A percentile compares a stretch with the other conserved stretches of the same genome.
phyloP scores from a whole-genome alignment of 164 flowering plant species.

The Kalanchoe fedtschenkoi region DNA sequence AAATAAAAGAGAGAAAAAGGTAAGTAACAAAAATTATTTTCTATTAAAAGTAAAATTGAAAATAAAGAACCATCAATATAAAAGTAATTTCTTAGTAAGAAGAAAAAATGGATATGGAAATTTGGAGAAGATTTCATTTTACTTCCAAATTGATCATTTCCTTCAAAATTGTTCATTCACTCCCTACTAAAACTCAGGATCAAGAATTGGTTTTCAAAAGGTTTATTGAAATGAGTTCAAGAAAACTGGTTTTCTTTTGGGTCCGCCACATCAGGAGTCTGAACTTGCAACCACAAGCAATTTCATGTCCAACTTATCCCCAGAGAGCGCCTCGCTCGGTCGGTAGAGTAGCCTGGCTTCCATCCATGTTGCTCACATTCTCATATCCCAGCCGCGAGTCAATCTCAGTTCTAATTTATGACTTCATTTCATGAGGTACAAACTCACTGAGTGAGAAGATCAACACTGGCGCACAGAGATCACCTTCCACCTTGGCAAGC shows the following conservation, averaged over 20 bases:
- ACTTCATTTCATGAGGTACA: not conserved
- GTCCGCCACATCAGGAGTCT: slow-evolving; percentile 15
- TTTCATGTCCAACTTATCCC: not conserved
- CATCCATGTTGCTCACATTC: slow-evolving; percentile 27
- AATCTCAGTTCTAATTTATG: not conserved
- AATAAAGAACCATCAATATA: no score
- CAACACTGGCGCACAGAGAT: slow-evolving; percentile 26
- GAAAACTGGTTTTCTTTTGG: not conserved
- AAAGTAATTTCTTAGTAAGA: no score
- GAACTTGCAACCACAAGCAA: slow-evolving; percentile 20
- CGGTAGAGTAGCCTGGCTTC: slow-evolving; percentile 35
- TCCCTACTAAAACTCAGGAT: no score
- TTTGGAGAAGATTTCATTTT: no score
- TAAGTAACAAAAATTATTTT: no score
- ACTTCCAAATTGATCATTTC: no score
- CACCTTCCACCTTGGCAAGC: slow-evolving; percentile 41
- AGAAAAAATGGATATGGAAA: no score
- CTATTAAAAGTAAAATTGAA: no score
- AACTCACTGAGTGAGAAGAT: slow-evolving; percentile 27
- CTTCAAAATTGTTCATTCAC: no score
- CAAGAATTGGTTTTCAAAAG: not conserved
- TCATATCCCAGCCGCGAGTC: slow-evolving; percentile 17
- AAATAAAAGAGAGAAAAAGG: no score
- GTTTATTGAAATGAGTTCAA: not conserved
- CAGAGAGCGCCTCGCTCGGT: slow-evolving; percentile 27